Percentiles rank a stretch among this genome's conserved stretches.
phyloP scores from a whole-genome alignment of 257 asterid genomes.

The Phtheirospermum japonicum region DNA sequence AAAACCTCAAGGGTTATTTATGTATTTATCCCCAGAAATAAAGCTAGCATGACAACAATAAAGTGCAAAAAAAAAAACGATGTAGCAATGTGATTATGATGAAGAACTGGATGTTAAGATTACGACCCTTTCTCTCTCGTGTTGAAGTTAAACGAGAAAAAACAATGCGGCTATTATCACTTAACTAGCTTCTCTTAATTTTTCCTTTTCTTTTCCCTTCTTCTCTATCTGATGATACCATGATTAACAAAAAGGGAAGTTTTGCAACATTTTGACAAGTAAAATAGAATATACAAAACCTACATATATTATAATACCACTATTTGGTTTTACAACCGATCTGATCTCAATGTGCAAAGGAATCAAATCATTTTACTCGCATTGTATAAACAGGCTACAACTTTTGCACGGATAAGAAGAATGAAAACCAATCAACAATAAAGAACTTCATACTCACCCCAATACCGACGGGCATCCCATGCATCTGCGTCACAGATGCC shows the following conservation, averaged over 20 bases:
- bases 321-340: not conserved
- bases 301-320: not conserved
- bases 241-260: not conserved
- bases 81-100: conserved; percentile 1
- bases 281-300: conserved; percentile 6
- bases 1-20: not conserved
- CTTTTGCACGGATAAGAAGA: conserved; percentile 6
- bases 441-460: conserved; percentile 59
- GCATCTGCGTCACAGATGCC: conserved; percentile 70
- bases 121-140: not conserved
- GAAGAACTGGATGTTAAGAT: not conserved
- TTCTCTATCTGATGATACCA: not conserved
- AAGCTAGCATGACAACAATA: conserved; percentile 4
- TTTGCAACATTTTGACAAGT: conserved; percentile 1
- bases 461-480: conserved; percentile 76
- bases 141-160: not conserved
- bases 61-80: not conserved
- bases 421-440: conserved; percentile 15
- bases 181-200: conserved; percentile 13
- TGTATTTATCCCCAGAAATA: not conserved
- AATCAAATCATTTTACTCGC: conserved; percentile 7
- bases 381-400: conserved; percentile 11
- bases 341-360: conserved; percentile 8
- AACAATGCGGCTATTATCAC: not conserved
- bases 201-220: not conserved